These are phyloP conservation scores for Domatiomyces globalis DNA, from an alignment of 2,329 filamentous ascomycete genomes.

Conservation along the genomic window DNA sequence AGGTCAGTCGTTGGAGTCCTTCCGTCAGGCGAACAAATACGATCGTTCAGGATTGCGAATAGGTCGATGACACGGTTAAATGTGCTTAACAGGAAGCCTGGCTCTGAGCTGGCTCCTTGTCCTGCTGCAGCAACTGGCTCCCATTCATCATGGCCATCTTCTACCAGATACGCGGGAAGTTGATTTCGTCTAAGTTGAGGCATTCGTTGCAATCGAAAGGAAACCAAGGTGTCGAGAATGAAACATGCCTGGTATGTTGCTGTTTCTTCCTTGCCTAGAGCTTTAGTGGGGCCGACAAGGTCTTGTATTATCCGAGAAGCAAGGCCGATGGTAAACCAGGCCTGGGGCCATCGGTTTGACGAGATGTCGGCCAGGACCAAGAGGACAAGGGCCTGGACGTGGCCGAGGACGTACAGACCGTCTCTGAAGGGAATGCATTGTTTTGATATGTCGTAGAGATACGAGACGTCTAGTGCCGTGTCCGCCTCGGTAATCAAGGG, in stretches of 20 bases:
- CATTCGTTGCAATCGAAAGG: constrained; percentile 32
- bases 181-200: constrained; percentile 31
- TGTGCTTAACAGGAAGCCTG: constrained; percentile 36
- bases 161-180: constrained; percentile 33
- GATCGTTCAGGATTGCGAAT: constrained; percentile 11
- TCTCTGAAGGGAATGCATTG: constrained; percentile 7
- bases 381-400: constrained; percentile 31
- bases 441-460: not conserved
- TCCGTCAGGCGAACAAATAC: not conserved
- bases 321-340: constrained; percentile 41
- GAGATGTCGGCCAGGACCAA: constrained; percentile 38
- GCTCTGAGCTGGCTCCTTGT: constrained; percentile 24
- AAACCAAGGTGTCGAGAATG: constrained; percentile 39
- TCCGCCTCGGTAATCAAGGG: not conserved
- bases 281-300: constrained; percentile 17
- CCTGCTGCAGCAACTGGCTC: constrained; percentile 48
- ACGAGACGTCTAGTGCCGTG: not conserved
- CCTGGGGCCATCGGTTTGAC: constrained; percentile 32
- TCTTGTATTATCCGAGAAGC: constrained; percentile 36
- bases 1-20: not conserved
- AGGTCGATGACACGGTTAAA: constrained; percentile 38
- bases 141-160: constrained; percentile 61
- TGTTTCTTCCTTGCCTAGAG: constrained; percentile 23
- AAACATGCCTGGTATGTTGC: constrained; percentile 39
- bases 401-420: constrained; percentile 27